Percentiles rank a stretch among this genome's conserved stretches.
Conservation (phyloP, 345 rosid genomes). For the Pugionium cornutum region DNA sequence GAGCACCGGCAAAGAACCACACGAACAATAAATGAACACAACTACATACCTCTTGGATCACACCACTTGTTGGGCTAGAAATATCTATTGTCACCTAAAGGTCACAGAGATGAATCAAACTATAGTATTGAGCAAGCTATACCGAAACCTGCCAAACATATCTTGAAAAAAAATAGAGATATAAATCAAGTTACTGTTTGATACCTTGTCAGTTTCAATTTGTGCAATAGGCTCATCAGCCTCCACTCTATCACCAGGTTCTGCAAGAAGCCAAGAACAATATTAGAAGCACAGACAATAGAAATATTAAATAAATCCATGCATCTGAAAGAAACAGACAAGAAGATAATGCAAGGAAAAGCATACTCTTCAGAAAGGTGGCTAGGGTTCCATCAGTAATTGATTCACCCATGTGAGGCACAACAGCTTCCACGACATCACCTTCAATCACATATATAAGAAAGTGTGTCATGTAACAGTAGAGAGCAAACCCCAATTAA, state of each 20-base stretch:
- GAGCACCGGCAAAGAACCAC: conserved; percentile 1
- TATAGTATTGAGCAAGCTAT: conserved; percentile 24
- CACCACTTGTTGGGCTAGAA: conserved; percentile 83
- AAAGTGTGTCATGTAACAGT: conserved; percentile 14
- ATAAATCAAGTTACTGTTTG: background rate
- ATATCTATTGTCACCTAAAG: conserved; percentile 81
- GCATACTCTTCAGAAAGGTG: conserved; percentile 67
- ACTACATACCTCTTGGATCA: conserved; percentile 62
- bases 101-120: conserved; percentile 18
- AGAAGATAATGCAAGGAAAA: conserved; percentile 20
- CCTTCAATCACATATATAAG: conserved; percentile 47
- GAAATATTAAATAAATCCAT: conserved; percentile 5
- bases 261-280: conserved; percentile 41
- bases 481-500: background rate
- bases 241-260: conserved; percentile 90
- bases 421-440: conserved; percentile 71
- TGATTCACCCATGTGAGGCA: conserved; percentile 93
- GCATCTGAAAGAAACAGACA: background rate
- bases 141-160: conserved; percentile 1
- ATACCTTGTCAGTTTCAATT: conserved; percentile 96
- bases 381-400: conserved; percentile 86
- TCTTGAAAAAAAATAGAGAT: conserved; percentile 7
- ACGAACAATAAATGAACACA: conserved; percentile 15
- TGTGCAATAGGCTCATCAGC: conserved; percentile 92
- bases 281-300: background rate